These are phyloP conservation scores for Dryadomyces quercus-mongolicae DNA, from an alignment of 2,329 filamentous ascomycete genomes.

Conservation along the genomic window DNA sequence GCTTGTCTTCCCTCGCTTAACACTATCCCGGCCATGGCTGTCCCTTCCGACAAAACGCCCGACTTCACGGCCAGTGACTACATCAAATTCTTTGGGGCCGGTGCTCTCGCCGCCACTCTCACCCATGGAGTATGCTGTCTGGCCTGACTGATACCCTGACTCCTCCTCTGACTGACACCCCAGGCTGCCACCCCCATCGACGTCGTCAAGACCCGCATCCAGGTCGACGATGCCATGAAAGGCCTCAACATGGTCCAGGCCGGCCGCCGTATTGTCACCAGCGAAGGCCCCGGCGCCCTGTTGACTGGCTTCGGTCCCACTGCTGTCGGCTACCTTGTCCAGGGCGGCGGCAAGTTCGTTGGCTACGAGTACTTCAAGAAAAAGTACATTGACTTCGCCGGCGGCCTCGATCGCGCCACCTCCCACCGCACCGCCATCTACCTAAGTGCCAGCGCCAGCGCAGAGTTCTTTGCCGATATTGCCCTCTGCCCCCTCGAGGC, in stretches of 20 bases:
- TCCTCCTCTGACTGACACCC: not conserved
- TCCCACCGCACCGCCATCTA: slow-evolving; percentile 48
- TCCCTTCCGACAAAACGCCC: slow-evolving; percentile 15
- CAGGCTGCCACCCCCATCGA: slow-evolving; percentile 41
- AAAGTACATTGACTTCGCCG: slow-evolving; percentile 61
- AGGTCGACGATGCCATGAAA: slow-evolving; percentile 78
- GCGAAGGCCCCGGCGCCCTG: slow-evolving; percentile 68
- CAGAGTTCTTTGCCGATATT: slow-evolving; percentile 65
- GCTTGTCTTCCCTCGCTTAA: too few relatives aligned
- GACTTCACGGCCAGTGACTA: slow-evolving; percentile 31
- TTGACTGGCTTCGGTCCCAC: slow-evolving; percentile 78
- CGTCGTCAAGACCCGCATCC: slow-evolving; percentile 85
- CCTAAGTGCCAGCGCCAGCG: slow-evolving; percentile 56
- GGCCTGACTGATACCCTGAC: not conserved
- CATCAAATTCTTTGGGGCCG: slow-evolving; percentile 40
- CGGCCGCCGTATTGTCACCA: slow-evolving; percentile 64
- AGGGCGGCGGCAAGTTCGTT: slow-evolving; percentile 83
- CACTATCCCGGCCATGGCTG: slow-evolving; percentile 1
- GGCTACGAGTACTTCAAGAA: slow-evolving; percentile 95
- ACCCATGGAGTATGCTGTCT: slow-evolving; percentile 34
- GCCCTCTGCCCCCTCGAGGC: slow-evolving; percentile 86
- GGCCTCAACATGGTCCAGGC: slow-evolving; percentile 73
- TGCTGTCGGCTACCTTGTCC: slow-evolving; percentile 76
- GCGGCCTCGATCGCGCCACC: slow-evolving; percentile 32
- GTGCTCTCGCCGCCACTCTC: slow-evolving; percentile 37